Base-by-base conservation (phyloP, 2,329 filamentous ascomycete species). In the Penicillium sp. region DNA sequence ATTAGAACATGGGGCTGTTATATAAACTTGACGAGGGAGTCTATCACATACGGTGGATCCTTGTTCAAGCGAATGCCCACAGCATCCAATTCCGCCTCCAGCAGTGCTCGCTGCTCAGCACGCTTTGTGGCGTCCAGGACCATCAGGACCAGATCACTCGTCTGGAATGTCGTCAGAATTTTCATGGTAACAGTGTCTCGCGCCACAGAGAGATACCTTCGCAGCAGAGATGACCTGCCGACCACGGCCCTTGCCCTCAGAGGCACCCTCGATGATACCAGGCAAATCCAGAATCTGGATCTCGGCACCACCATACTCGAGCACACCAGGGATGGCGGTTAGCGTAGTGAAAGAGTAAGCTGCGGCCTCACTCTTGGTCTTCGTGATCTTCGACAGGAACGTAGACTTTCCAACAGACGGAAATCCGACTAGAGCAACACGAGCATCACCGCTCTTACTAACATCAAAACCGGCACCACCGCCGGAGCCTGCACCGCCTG, bases 331-430 rank as follows among this genome's bases (percentile, higher is more conserved):
- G 54, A 98, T 98, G 23, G 93, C 94, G 7, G 93, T 98, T 30
- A 98, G 76, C 1, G 93, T 98, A 8, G 93, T 98, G 79, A 98
- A 98, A 41, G 91, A 83, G 64, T 98, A 98, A 0, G 93, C 87
- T 1, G 93, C 93, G 18, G 96, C 89, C 65, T 96, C 91, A 35
- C 89, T 95, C 61, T 88, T 89, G 26, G 94, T 98, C 72, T 95
- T 97, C 34, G 93, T 98, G 64, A 98, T 94, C 63, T 97, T 96
- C 33, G 90, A 96, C n/a, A 98, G 68, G 63, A 98, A 97, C 0
- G 93, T 98, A 2, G 93, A 98, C 73, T 98, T 98, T 65, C 93
- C 93, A 36, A 98, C 93, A 0, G 94, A 98, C 0, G 94, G 93
- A 58, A 98, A 98, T n/a, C 93, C 93, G 38, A 98, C 94, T 2